Evolutionary conservation across 2,329 filamentous ascomycete species (phyloP), one percentile per base, ranked within the genome.

Genomic region (Penicillium sp.): DNA sequence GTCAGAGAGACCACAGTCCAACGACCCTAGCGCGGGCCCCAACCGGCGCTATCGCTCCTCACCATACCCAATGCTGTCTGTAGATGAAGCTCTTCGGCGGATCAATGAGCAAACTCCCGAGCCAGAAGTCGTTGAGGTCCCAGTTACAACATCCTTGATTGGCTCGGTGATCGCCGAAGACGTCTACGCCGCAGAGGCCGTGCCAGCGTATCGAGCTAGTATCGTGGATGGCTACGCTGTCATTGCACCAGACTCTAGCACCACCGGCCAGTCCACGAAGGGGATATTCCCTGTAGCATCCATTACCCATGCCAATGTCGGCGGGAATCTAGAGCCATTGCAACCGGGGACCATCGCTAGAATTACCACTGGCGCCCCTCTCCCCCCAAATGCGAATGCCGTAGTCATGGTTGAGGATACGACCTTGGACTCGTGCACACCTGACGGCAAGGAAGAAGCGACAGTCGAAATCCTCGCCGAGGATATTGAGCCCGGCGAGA

Each of bases 401-500:
- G 93, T 99, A 6, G 88, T 97, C 47, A 97, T 96, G 91, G 94
- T 99, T 0, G 94, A 99, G 77, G 94, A 97, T 69, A 99, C 94
- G 0, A 77, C 87, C 0, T 79, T 99, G 5, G 86, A 84, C 59
- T 87, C 84, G 1, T 86, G 85, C 74, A 94, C 91, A 0, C 87
- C 89, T 0, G 90, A 96, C 65, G 90, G 87, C 0, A 82, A 82
- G 50, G 94, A 99, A 76, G 94, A 99, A 74, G 88, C 87, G 49
- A 89, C 92, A 60, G 84, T 99, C 2, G 90, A 96, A 72, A 93
- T 99, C 38, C 79, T 96, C 1, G 91, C 91, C 0, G 86, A 88
- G 29, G 85, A 85, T 9, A 86, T 97, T 49, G 84, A 85, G 51
- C 78, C 85, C 3, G 90, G 89, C 21, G 92, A 97, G 72, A 99